Base-by-base conservation (phyloP, 768 basidiomycete genomes). In the Pluteus cervinus region DNA sequence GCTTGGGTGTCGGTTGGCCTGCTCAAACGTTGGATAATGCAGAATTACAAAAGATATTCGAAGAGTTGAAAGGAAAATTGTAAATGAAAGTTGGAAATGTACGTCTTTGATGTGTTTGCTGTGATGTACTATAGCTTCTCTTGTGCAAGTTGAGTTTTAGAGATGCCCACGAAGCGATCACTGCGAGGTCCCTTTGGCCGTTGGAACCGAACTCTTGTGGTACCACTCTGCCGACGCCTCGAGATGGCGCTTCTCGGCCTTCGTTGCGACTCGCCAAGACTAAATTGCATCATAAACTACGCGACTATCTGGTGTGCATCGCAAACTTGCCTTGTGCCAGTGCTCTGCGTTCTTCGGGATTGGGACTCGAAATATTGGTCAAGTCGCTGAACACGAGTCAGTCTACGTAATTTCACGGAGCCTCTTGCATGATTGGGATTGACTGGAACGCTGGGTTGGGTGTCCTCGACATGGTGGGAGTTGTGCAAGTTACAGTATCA, bases 1-100 rank as follows among this genome's bases (percentile, higher is more conserved):
- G 94, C 4, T 70, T 99, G 18, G 77, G 77, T 9, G 63, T 97
- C 38, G 77, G 75, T 12, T 97, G 94, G 94, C 87, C 87, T 1
- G 56, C 68, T 2, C 62, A 79, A 58, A 51, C 62, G 30, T 47
- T 70, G 18, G 56, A 69, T n/a, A 79, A 77, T 61, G 83, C 80
- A 5, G 82, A 85, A 24, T 57, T 91, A 35, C 64, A 71, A 54
- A 63, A 63, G 49, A 46, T 76, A 12, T 68, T 68, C 21, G 76
- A 78, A 37, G 79, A 82, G 39, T 48, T 91, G 36, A 36, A 7
- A 59, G 60, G 51, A 32, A 79, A 72, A 58, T 58, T 79, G 29
- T 79, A 47, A 39, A 30, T 23, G 8, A n/a, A 33, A 16, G 31
- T 22, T 33, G 22, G 25, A 17, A 15, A 31, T 21, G 31, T n/a